A percentile compares a stretch with the other conserved stretches of the same genome.
phyloP scores from a whole-genome alignment of 192 early-diverging fungal genomes.

The Diversispora epigaea region DNA sequence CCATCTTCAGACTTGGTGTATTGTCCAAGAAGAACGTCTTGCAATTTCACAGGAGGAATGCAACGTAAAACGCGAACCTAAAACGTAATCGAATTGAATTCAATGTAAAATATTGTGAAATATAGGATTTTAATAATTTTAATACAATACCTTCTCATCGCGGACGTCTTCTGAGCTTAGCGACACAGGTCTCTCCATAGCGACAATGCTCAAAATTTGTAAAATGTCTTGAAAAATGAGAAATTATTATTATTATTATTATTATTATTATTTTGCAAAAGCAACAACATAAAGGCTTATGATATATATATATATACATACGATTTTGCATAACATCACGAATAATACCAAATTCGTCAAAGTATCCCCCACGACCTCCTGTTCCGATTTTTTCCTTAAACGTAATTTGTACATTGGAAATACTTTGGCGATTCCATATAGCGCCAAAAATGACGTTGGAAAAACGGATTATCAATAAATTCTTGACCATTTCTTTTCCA shows the following conservation, averaged over 20 bases:
- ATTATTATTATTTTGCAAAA: background rate
- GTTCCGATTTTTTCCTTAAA: slow-evolving; percentile 98
- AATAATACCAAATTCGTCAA: slow-evolving; percentile 99
- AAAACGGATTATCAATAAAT: slow-evolving; percentile 90
- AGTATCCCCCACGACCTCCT: slow-evolving; percentile 96
- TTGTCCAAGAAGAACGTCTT: slow-evolving; percentile 90
- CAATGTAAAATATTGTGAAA: background rate
- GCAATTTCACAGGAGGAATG: slow-evolving; percentile 73
- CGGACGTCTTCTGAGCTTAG: slow-evolving; percentile 90
- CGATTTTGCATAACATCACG: slow-evolving; percentile 95
- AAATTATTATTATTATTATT: slow-evolving; percentile 2
- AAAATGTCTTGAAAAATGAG: slow-evolving; percentile 67
- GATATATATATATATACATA: slow-evolving; percentile 44
- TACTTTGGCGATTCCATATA: slow-evolving; percentile 86
- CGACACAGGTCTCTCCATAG: slow-evolving; percentile 91
- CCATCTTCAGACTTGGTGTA: slow-evolving; percentile 80
- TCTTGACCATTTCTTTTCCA: slow-evolving; percentile 99
- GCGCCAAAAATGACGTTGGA: slow-evolving; percentile 93
- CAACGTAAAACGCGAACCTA: slow-evolving; percentile 70
- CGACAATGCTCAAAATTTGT: slow-evolving; percentile 90
- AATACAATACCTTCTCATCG: slow-evolving; percentile 78
- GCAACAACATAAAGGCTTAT: background rate
- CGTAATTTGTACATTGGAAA: slow-evolving; percentile 94
- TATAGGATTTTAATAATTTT: background rate
- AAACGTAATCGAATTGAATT: background rate